A percentile compares a stretch with the other conserved stretches of the same genome.
Evolutionary conservation across 2,329 filamentous ascomycete genomes (phyloP).

Genomic region (Aureobasidium sp.): DNA sequence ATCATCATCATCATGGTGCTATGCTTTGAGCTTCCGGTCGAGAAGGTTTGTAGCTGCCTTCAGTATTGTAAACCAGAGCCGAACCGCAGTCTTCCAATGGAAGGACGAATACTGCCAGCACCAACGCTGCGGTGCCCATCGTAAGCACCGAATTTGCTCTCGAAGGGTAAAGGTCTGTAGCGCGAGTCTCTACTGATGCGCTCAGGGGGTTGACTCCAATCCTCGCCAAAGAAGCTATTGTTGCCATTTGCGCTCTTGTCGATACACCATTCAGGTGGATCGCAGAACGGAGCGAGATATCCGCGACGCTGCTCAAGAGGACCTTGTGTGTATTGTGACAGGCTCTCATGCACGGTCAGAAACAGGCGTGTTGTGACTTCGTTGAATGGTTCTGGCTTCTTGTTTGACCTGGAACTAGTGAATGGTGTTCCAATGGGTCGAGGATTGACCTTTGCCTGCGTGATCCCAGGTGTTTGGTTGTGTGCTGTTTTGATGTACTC

Average conservation of each 20-base stretch:
- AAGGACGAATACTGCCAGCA: neutral
- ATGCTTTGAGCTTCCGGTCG: neutral
- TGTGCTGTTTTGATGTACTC: slow-evolving; percentile 20
- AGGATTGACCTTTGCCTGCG: neutral
- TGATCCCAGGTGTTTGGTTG: neutral
- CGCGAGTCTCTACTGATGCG: slow-evolving; percentile 31
- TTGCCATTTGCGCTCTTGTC: slow-evolving; percentile 32
- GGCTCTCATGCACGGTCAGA: slow-evolving; percentile 36
- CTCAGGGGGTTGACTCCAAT: slow-evolving; percentile 31
- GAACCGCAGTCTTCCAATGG: neutral
- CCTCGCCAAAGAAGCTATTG: slow-evolving; percentile 35
- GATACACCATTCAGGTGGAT: slow-evolving; percentile 32
- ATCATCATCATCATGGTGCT: neutral
- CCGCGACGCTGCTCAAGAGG: slow-evolving; percentile 28
- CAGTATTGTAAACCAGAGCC: neutral
- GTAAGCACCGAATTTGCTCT: slow-evolving; percentile 19
- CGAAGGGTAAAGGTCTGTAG: slow-evolving; percentile 24
- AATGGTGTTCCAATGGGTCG: slow-evolving; percentile 14
- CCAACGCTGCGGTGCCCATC: slow-evolving; percentile 8
- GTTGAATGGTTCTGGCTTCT: neutral
- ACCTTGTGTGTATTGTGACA: slow-evolving; percentile 35
- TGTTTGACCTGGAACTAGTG: neutral
- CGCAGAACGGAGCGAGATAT: slow-evolving; percentile 31
- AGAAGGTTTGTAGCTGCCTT: neutral
- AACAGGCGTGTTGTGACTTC: slow-evolving; percentile 28